phyloP scores from a whole-genome alignment of 2,329 filamentous ascomycete species.

The Parastagonospora nodorum region DNA sequence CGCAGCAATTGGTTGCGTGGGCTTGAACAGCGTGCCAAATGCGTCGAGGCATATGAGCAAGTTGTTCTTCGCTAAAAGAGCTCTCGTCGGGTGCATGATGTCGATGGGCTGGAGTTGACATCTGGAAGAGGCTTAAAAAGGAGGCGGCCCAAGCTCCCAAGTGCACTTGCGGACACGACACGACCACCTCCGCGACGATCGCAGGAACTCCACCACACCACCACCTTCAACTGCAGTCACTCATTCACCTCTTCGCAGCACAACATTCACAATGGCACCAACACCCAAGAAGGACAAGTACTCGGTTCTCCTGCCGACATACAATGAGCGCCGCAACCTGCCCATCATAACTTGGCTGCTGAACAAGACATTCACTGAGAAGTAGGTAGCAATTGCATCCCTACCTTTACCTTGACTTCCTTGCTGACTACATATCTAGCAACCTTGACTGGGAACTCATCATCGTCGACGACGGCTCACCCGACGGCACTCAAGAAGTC shows the following conservation, averaged over 20 bases:
- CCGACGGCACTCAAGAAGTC: conserved; percentile 90
- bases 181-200: conserved; percentile 22
- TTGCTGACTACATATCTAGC: conserved; percentile 53
- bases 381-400: conserved; percentile 60
- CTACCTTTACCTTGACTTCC: background rate
- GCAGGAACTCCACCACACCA: conserved; percentile 13
- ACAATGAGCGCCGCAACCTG: conserved; percentile 97
- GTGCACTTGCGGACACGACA: conserved; percentile 29
- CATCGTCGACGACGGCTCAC: conserved; percentile 97
- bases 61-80: conserved; percentile 42
- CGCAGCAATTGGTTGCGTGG: conserved; percentile 54
- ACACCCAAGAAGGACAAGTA: conserved; percentile 72
- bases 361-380: conserved; percentile 86
- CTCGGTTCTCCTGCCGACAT: conserved; percentile 95
- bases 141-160: conserved; percentile 18
- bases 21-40: conserved; percentile 67
- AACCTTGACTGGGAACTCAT: conserved; percentile 96
- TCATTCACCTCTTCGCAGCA: conserved; percentile 30
- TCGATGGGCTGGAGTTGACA: conserved; percentile 2
- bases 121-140: conserved; percentile 18
- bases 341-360: conserved; percentile 95
- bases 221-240: conserved; percentile 32
- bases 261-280: conserved; percentile 33
- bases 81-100: conserved; percentile 12
- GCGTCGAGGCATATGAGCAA: conserved; percentile 67